Base-by-base conservation (phyloP, 2,329 filamentous ascomycete genomes). In the Aspergillus costaricaensis region DNA sequence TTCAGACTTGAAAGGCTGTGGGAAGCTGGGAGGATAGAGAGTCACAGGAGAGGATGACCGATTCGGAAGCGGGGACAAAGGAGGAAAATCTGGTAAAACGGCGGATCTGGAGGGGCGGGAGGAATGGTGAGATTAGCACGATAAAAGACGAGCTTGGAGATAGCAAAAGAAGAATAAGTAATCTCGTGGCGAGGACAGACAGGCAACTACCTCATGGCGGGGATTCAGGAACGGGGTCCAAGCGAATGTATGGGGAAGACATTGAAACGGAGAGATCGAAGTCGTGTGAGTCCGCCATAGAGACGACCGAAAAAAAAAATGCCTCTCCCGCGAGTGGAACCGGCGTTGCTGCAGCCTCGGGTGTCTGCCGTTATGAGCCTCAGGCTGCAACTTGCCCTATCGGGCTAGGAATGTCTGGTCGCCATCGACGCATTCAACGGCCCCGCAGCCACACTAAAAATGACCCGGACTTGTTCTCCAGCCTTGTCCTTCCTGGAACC, bases 121-220 rank as follows among this genome's bases (percentile, higher is more conserved):
- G 39, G 55, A 64, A 64, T 65, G 70, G 68, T 60, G 63, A 64
- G 59, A 62, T 59, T 65, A 65, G 61, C 63, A 64, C 60, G 58
- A 60, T 55, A 58, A 59, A 55, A 58, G 39, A 56, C 39, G 53
- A 58, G 61, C 17, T 61, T 55, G 19, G 19, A 38, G 43, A 47
- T 27, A 61, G 57, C 27, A 47, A 57, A 52, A 57, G 32, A 39
- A 43, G 52, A 61, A 63, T 43, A 52, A 61, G 52, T 53, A 44
- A 60, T 60, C 38, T 57, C 60, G 38, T 57, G 58, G 60, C 59
- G 60, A 64, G 61, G 59, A 66, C 50, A 66, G 63, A 61, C 55
- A 59, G 67, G 57, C 52, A 62, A 69, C 70, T 75, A 76, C 68
- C 69, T 74, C 74, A 76, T 76, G 63, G 66, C 70, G 72, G 64